These are phyloP conservation scores for Tilletia caries DNA, from an alignment of 1,284 basidiomycete species.

Conservation along the genomic window DNA sequence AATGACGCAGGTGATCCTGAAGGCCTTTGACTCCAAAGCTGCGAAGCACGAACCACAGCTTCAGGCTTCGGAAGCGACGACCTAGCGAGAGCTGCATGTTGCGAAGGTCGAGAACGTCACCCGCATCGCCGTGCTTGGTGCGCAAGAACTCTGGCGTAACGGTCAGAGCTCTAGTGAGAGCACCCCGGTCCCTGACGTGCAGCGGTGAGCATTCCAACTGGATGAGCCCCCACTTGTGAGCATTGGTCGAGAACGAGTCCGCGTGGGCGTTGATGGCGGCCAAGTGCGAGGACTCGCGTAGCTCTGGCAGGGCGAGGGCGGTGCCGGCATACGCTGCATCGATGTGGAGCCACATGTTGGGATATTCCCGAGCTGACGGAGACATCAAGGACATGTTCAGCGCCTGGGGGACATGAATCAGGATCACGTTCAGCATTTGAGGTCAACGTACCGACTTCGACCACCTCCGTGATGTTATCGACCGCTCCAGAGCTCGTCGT, in stretches of 20 bases:
- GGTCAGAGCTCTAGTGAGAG: constrained; percentile 76
- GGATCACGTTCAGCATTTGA: not conserved
- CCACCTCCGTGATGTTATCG: constrained; percentile 74
- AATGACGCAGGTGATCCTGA: constrained; percentile 30
- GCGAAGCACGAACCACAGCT: constrained; percentile 84
- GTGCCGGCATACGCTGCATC: constrained; percentile 68
- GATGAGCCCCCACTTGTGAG: constrained; percentile 69
- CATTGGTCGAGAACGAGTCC: constrained; percentile 80
- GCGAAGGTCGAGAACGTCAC: constrained; percentile 79
- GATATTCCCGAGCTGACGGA: constrained; percentile 62
- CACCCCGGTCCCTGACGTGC: constrained; percentile 65
- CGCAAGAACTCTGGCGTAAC: constrained; percentile 81
- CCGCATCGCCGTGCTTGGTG: constrained; percentile 67
- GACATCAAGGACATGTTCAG: not conserved
- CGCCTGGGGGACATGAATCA: too few relatives aligned
- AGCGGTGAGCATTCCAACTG: constrained; percentile 21
- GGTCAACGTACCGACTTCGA: constrained; percentile 63
- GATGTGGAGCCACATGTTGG: constrained; percentile 78
- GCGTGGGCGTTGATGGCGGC: constrained; percentile 72
- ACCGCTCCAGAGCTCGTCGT: constrained; percentile 86
- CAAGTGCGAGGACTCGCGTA: constrained; percentile 65
- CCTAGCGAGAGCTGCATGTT: constrained; percentile 91
- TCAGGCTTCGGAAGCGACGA: constrained; percentile 81
- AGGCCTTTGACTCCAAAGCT: constrained; percentile 46
- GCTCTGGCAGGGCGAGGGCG: constrained; percentile 58